A percentile compares a stretch with the other conserved stretches of the same genome.
Conservation (phyloP, 805 yeast genomes). For the Wickerhamomyces silvicola region DNA sequence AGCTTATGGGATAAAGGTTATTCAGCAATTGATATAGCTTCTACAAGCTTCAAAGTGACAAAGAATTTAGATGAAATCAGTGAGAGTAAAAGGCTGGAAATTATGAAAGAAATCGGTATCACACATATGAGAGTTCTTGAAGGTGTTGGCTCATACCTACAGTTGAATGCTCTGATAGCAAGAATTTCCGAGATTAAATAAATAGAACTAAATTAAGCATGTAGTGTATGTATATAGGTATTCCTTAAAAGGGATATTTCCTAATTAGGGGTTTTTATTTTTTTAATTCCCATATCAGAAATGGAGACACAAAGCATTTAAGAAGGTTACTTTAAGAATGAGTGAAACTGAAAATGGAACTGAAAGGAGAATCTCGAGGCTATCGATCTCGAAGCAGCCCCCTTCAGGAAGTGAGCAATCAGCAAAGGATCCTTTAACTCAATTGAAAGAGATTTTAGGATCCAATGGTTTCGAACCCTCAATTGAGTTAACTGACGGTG, state of each 20-base stretch:
- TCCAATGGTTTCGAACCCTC: neutral
- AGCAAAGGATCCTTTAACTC: conserved; percentile 2
- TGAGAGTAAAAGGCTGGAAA: conserved; percentile 66
- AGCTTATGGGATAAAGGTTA: conserved; percentile 86
- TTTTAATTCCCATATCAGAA: too few species aligned
- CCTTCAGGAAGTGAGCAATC: conserved; percentile 6
- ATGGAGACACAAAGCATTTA: too few species aligned
- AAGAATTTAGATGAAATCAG: conserved; percentile 63
- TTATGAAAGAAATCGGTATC: conserved; percentile 81
- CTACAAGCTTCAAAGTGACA: conserved; percentile 83
- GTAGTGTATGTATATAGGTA: neutral
- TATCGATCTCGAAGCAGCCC: conserved; percentile 12
- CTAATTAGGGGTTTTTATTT: too few species aligned
- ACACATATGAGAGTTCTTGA: conserved; percentile 90
- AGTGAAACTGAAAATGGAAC: neutral
- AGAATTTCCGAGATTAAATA: conserved; percentile 26
- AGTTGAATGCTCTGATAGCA: conserved; percentile 77
- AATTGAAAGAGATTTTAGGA: conserved; percentile 2
- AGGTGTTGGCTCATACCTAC: conserved; percentile 86
- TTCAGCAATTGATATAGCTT: conserved; percentile 86
- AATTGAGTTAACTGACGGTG: too few species aligned
- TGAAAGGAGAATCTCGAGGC: conserved; percentile 8
- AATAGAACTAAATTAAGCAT: neutral
- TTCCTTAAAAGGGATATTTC: too few species aligned
- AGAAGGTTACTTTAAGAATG: neutral